Base-by-base conservation (phyloP, 2,329 filamentous ascomycete species). In the Phyllosticta capitalensis region DNA sequence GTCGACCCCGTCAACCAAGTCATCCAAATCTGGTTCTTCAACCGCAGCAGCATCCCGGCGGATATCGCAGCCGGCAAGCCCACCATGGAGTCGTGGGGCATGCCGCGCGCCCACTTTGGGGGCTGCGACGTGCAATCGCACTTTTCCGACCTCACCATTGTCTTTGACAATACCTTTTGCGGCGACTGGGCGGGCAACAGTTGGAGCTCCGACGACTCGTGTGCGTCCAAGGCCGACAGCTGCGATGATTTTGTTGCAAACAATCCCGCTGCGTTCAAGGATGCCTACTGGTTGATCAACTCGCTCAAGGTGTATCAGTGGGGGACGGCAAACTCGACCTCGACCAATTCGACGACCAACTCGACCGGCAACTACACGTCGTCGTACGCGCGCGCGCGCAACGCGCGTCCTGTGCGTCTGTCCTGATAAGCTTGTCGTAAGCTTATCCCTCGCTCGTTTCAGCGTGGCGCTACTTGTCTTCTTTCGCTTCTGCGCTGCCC, bases 151-250 rank as follows among this genome's bases (percentile, higher is more conserved):
- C 82, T 95, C 76, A 82, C 86, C 66, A 84, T 96, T 63, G 82
- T 92, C 63, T 86, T 94, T 72, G 84, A 92, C 74, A 94, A 86
- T 0, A 88, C 88, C 5, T 90, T 95, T 71, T 96, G 92, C 72
- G 92, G 92, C 20, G 83, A 87, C 68, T 96, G 91, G 91, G 91
- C 91, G 7, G 89, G 89, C 22, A 70, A 76, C 50, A 83, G 85
- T 33, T 95, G 88, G 86, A 67, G 71, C 30, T 79, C 85, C 61
- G 58, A 60, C 22, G 12, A 30, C 9, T 79, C 81, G 51, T 92
- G 88, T 71, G 74, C 79, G 1, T 74, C 79, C 49, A 77, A 83
- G 64, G 88, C 83, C 0, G 63, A 73, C 48, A 85, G 84, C 0
- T 96, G 92, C 76, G 69, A 85, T 26, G 82, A 83, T 22, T 95